Evolutionary conservation across 371 early-diverging fungal genomes (phyloP), one percentile per base, ranked within the genome.

Genomic region (Syncephalis plumigaleata): DNA sequence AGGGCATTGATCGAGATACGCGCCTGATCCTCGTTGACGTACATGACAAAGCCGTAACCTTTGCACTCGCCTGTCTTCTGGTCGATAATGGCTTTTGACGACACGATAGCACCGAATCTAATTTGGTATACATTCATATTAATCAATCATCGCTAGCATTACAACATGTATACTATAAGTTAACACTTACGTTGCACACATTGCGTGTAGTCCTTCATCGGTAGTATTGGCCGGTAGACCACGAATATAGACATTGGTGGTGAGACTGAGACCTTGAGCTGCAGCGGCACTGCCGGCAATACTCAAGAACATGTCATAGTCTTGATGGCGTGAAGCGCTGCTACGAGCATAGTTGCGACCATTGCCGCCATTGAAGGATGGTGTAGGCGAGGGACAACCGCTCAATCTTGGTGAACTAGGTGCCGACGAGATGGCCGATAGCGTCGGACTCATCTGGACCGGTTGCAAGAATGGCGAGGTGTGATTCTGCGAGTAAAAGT

Each of bases 1-100:
- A 89, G 61, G n/a, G 70, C 84, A 36, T 68, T 66, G 52, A 87
- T 83, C 16, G 87, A 86, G 8, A 51, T 42, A 36, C 67, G 57
- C 9, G 84, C 78, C 46, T 81, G 77, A 15, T 70, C 61, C n/a
- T 68, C 71, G 16, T 67, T 75, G 40, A 79, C 79, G 60, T 81
- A 92, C 76, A 88, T 76, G 18, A 87, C 87, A 55, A 92, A 92
- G 4, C 93, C 93, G 58, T 81, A 87, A 0, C 91, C 90, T 61
- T 85, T 85, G 57, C 93, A 92, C 52, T 75, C 71, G 36, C 79
- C 77, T 5, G 86, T 75, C 42, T 66, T 69, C 49, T 73, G 78
- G 56, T 91, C 83, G 38, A 87, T 63, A 36, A 91, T 89, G 4
- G 84, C 75, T 52, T 91, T 92, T 45, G 80, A 77, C 39, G 90